A percentile compares a stretch with the other conserved stretches of the same genome.
phyloP scores from a whole-genome alignment of 1,284 basidiomycete genomes.

The Ceratobasidium sp. region DNA sequence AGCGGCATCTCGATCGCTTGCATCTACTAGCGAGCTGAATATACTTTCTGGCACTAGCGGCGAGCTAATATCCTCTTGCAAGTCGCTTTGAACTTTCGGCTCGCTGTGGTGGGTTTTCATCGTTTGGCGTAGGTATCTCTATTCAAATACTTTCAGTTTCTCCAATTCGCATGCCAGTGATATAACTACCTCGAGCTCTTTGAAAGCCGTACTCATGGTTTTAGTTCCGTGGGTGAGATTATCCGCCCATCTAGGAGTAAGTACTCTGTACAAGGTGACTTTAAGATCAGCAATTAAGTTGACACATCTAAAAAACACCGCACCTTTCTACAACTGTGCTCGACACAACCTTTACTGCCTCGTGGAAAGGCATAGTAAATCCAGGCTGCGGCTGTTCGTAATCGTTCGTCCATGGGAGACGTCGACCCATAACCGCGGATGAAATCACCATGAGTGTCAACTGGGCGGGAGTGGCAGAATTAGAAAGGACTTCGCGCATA shows the following conservation, averaged over 20 bases:
- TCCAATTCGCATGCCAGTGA: neutral
- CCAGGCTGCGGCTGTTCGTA: neutral
- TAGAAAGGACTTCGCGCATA: neutral
- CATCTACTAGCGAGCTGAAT: constrained; percentile 10
- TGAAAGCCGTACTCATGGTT: neutral
- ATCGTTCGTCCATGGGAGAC: constrained; percentile 7
- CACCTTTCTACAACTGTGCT: neutral
- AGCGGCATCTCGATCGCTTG: constrained; percentile 7
- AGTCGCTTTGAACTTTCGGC: neutral
- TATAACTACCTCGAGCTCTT: neutral
- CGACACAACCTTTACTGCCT: constrained; percentile 14
- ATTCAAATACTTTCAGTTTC: neutral
- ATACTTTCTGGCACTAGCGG: neutral
- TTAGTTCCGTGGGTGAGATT: constrained; percentile 14
- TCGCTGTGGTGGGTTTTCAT: constrained; percentile 1
- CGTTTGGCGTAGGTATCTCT: constrained; percentile 25
- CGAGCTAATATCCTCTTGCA: too few relatives aligned
- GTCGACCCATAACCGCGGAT: constrained; percentile 20
- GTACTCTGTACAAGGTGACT: neutral
- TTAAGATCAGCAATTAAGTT: neutral
- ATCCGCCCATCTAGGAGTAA: constrained; percentile 7
- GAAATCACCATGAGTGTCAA: constrained; percentile 24
- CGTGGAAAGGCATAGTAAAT: constrained; percentile 10
- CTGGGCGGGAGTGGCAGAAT: neutral
- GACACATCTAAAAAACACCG: too few relatives aligned